Evolutionary conservation across 768 basidiomycete species (phyloP), one percentile per base, ranked within the genome.

Genomic region (Boletus reticulatus): DNA sequence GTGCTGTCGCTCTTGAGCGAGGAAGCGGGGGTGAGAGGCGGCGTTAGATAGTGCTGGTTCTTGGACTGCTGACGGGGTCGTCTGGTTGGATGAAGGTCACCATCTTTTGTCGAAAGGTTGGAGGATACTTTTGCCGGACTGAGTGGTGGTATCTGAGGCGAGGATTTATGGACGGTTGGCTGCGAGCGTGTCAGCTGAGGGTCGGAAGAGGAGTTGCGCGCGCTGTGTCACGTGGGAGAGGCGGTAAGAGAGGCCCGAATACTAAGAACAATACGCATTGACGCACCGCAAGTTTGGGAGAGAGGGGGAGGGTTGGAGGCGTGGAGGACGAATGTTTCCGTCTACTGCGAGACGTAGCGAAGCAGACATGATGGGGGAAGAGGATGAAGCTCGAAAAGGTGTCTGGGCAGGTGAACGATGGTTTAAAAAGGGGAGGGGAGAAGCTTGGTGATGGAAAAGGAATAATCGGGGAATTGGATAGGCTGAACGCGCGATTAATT

Each of bases 21-120:
- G 9, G 84, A 85, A 1, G 87, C 84, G 1, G 87, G 87, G 1
- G 87, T 88, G 43, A 89, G 77, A 12, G 87, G 88, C 34, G 87
- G 87, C 0, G 87, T 88, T 50, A 87, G 75, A 42, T 84, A 74
- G 22, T 71, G 64, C 24, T 72, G 67, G 19, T 69, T 67, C 48
- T 61, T 72, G 17, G 67, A 41, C 27, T 63, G 63, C 24, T 65
- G 70, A 27, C 32, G 56, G 22, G 60, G 29, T 11, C 56, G 65
- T 49, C 59, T 70, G 12, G 29, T 27, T 48, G 43, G 32, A 46
- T 57, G 65, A 6, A 45, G 24, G 51, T 70, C 68, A 3, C 49
- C n/a, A 39, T 61, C 66, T 32, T 62, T 64, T 44, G 32, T n/a
- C 17, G 62, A 16, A 8, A 37, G 16, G 11, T 52, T 58, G 24